These are phyloP conservation scores for Apiotrichum sp. DNA, from an alignment of 1,284 basidiomycete species.

Conservation along the genomic window DNA sequence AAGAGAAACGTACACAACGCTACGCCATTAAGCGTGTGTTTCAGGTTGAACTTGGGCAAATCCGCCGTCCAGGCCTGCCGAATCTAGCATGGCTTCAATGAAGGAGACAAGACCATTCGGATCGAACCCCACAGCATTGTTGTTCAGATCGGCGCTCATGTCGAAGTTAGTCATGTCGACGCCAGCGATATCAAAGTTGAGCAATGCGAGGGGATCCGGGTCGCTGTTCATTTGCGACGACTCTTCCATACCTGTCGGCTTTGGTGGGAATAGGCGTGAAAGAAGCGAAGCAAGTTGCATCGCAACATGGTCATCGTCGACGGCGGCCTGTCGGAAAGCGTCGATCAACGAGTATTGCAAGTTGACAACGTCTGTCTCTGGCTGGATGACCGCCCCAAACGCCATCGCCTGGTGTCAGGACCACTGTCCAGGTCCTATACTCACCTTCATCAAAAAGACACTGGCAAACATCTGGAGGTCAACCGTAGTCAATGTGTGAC, in stretches of 20 bases:
- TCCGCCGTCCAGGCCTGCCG: too few relatives aligned
- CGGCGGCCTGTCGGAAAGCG: slow-evolving; percentile 1
- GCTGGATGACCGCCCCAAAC: slow-evolving; percentile 1
- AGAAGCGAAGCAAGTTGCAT: slow-evolving; percentile 6
- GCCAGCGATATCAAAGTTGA: slow-evolving; percentile 6
- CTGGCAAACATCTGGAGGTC: slow-evolving; percentile 9
- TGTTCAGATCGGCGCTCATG: background rate
- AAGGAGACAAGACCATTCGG: slow-evolving; percentile 7
- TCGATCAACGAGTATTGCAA: slow-evolving; percentile 4
- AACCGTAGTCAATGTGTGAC: background rate
- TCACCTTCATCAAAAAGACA: slow-evolving; percentile 10
- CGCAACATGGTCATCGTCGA: slow-evolving; percentile 9
- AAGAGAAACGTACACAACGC: too few relatives aligned
- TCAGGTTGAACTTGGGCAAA: too few relatives aligned
- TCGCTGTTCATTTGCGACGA: background rate
- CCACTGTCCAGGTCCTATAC: background rate
- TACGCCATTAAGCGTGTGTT: too few relatives aligned
- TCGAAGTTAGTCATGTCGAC: slow-evolving; percentile 1
- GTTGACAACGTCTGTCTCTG: slow-evolving; percentile 3
- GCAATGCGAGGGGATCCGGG: background rate
- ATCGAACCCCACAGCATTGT: slow-evolving; percentile 1
- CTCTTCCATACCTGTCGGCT: background rate
- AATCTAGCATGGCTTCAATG: slow-evolving; percentile 5
- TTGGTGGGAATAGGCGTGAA: background rate
- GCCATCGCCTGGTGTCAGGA: background rate